phyloP scores from a whole-genome alignment of 2,329 filamentous ascomycete genomes.

The Fusarium sacchari region DNA sequence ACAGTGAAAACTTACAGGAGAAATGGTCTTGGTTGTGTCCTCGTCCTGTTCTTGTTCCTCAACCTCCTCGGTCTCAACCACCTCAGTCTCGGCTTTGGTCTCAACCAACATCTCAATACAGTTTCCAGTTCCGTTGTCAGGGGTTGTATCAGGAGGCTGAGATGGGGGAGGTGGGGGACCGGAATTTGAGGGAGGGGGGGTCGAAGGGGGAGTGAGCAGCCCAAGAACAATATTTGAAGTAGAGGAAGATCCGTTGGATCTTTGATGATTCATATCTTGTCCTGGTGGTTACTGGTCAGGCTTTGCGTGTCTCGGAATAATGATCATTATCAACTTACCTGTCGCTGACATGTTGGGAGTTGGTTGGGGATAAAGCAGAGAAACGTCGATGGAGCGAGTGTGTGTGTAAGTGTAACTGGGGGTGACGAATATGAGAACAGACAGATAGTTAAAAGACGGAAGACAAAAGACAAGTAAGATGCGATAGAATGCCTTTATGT shows the following conservation, averaged over 20 bases:
- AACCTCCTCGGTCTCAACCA: neutral
- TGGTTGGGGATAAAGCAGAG: neutral
- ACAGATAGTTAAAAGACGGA: neutral
- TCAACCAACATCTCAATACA: neutral
- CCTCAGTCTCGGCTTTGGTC: neutral
- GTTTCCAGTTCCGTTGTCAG: neutral
- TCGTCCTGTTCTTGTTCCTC: neutral
- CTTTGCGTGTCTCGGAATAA: neutral
- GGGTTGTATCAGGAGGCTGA: neutral
- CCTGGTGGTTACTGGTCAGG: neutral
- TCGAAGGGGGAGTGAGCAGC: neutral
- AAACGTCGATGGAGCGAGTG: neutral
- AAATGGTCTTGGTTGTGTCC: neutral
- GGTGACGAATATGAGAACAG: neutral
- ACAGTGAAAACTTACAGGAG: neutral
- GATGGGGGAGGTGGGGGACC: neutral
- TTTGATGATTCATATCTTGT: neutral
- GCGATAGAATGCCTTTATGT: neutral
- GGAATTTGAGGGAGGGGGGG: neutral
- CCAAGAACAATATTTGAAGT: neutral
- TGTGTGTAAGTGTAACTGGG: neutral
- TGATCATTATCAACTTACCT: neutral
- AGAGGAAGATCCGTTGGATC: neutral
- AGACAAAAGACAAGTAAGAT: neutral
- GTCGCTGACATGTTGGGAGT: neutral